Evolutionary conservation across 768 basidiomycete species (phyloP).

Genomic region (Chalciporus chontae): DNA sequence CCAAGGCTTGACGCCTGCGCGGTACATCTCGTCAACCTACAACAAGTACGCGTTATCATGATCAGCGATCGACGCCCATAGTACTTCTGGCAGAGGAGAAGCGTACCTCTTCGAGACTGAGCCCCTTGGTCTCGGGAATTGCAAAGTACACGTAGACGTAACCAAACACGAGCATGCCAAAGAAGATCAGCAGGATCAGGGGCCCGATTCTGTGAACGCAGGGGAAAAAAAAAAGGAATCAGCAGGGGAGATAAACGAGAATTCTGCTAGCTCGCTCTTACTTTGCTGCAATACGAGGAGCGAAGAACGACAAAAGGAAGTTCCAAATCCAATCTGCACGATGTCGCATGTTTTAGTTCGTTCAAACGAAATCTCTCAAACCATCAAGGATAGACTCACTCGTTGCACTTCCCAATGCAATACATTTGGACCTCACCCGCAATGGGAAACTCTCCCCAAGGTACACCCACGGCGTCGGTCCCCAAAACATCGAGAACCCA

Average conservation of each 20-base stretch:
- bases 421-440: conserved; percentile 46
- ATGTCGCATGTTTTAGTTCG: too few relatives aligned
- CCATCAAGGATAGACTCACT: conserved; percentile 26
- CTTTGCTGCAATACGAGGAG: conserved; percentile 60
- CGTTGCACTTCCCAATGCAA: conserved; percentile 64
- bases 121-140: conserved; percentile 78
- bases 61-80: conserved; percentile 31
- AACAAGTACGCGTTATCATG: too few relatives aligned
- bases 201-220: conserved; percentile 53
- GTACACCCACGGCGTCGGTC: too few relatives aligned
- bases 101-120: conserved; percentile 64
- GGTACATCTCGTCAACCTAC: too few relatives aligned
- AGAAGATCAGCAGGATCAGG: conserved; percentile 75
- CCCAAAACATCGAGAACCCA: too few relatives aligned
- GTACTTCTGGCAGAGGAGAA: conserved; percentile 61
- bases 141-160: conserved; percentile 74
- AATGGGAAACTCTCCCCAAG: too few relatives aligned
- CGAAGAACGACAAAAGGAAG: conserved; percentile 69
- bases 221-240: neutral
- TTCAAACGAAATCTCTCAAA: too few relatives aligned
- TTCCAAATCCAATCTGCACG: conserved; percentile 63
- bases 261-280: conserved; percentile 22
- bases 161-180: conserved; percentile 68
- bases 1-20: too few relatives aligned
- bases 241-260: neutral